phyloP scores from a whole-genome alignment of 1,139 yeast species.

The Debaryomyces singareniensis region DNA sequence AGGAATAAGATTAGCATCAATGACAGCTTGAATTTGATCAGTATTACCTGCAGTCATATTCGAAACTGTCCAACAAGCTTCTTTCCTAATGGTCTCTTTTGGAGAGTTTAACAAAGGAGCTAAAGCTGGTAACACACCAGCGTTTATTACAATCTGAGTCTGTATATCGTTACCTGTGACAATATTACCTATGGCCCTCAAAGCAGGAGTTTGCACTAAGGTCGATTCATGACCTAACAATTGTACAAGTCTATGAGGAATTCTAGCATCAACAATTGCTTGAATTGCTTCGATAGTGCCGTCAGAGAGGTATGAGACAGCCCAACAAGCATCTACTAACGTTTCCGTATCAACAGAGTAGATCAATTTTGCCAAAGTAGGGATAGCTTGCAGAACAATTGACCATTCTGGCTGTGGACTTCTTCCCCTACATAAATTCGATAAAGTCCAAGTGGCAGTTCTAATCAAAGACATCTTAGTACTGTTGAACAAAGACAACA shows the following conservation, averaged over 20 bases:
- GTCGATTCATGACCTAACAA: conserved; percentile 77
- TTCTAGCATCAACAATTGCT: conserved; percentile 94
- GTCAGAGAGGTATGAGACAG: conserved; percentile 89
- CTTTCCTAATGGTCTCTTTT: conserved; percentile 90
- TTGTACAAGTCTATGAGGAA: conserved; percentile 91
- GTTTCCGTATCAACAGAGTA: conserved; percentile 91
- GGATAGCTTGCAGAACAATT: conserved; percentile 78
- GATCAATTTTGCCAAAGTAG: conserved; percentile 85
- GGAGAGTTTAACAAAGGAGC: conserved; percentile 75
- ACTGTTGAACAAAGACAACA: conserved; percentile 68
- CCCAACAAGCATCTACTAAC: conserved; percentile 97
- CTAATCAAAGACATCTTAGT: conserved; percentile 84
- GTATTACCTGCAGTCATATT: conserved; percentile 96
- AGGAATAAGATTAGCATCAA: conserved; percentile 90
- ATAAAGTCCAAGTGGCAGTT: conserved; percentile 97
- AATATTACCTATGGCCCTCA: conserved; percentile 95
- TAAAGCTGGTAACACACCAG: conserved; percentile 85
- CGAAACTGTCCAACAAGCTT: conserved; percentile 98
- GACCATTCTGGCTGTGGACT: conserved; percentile 96
- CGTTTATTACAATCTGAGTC: conserved; percentile 90
- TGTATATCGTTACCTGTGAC: conserved; percentile 95
- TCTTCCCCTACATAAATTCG: conserved; percentile 94
- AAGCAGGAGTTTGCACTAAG: conserved; percentile 91
- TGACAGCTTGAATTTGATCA: conserved; percentile 93
- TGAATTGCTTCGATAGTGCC: conserved; percentile 92